A percentile compares a stretch with the other conserved stretches of the same genome.
phyloP scores from a whole-genome alignment of 2,329 filamentous ascomycete species.

The Calonectria naviculata region DNA sequence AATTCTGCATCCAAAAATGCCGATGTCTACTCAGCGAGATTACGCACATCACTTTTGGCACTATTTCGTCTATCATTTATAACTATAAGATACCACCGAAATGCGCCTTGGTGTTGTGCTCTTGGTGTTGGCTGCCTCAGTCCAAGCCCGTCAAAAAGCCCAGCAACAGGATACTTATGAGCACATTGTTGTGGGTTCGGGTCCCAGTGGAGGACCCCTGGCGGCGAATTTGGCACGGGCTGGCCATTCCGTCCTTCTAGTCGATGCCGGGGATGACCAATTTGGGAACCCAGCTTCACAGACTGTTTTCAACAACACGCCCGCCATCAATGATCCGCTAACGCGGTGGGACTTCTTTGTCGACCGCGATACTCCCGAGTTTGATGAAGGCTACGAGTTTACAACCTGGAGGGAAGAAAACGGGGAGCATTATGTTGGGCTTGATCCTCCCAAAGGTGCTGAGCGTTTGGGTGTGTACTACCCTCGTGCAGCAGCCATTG shows the following conservation, averaged over 20 bases:
- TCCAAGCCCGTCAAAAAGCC: too few relatives aligned
- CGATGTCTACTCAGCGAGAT: too few relatives aligned
- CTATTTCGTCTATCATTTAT: too few relatives aligned
- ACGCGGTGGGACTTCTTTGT: not conserved
- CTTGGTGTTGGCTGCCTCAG: too few relatives aligned
- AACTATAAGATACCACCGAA: too few relatives aligned
- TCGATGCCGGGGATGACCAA: not conserved
- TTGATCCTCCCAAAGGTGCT: not conserved
- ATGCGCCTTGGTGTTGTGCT: too few relatives aligned
- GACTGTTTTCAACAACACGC: not conserved
- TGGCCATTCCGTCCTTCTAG: not conserved
- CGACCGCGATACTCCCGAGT: not conserved
- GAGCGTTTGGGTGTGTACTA: not conserved
- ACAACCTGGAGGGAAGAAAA: not conserved
- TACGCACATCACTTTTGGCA: too few relatives aligned
- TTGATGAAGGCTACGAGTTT: not conserved
- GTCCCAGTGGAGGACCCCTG: not conserved
- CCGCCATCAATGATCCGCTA: not conserved
- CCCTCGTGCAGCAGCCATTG: not conserved
- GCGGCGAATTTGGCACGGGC: not conserved
- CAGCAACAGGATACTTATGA: not conserved
- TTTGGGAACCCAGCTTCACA: not conserved
- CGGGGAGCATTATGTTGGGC: not conserved
- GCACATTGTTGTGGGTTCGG: not conserved
- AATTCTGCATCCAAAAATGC: too few relatives aligned